phyloP scores from a whole-genome alignment of 768 basidiomycete genomes.

The Russula sp. region DNA sequence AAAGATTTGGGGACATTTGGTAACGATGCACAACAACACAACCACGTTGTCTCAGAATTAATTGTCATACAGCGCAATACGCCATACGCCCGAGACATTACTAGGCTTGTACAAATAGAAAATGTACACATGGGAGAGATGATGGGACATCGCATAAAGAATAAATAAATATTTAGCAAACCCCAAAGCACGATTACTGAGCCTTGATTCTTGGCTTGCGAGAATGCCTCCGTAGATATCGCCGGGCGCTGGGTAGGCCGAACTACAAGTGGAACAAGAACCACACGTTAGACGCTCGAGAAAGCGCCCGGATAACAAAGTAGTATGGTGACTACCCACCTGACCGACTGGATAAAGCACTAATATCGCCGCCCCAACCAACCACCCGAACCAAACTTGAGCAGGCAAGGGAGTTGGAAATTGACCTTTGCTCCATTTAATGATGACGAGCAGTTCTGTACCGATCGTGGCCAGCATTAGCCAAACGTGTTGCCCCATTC shows the following conservation, averaged over 20 bases:
- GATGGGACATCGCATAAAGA: not conserved
- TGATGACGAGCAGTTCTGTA: conserved; percentile 76
- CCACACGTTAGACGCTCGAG: conserved; percentile 13
- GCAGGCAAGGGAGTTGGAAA: conserved; percentile 62
- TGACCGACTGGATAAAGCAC: conserved; percentile 65
- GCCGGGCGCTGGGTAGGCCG: conserved; percentile 30
- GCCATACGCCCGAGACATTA: conserved; percentile 1
- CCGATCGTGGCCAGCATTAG: conserved; percentile 79
- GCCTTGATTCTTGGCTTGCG: conserved; percentile 23
- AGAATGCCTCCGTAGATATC: conserved; percentile 23
- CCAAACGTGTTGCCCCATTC: conserved; percentile 92
- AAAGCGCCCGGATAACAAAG: conserved; percentile 14
- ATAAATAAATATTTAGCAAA: conserved; percentile 1
- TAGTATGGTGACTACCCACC: conserved; percentile 44
- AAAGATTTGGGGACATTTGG: conserved; percentile 7
- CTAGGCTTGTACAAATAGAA: not conserved
- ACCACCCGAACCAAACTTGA: conserved; percentile 64
- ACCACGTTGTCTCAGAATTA: conserved; percentile 5
- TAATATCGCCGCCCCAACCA: conserved; percentile 54
- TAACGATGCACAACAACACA: not conserved
- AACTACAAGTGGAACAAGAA: conserved; percentile 29
- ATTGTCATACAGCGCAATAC: not conserved
- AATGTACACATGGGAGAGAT: conserved; percentile 3
- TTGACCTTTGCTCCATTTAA: conserved; percentile 77
- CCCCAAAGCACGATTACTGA: conserved; percentile 16